Evolutionary conservation across 2,329 filamentous ascomycete species (phyloP), one percentile per base, ranked within the genome.

Genomic region (Cercospora sp.): DNA sequence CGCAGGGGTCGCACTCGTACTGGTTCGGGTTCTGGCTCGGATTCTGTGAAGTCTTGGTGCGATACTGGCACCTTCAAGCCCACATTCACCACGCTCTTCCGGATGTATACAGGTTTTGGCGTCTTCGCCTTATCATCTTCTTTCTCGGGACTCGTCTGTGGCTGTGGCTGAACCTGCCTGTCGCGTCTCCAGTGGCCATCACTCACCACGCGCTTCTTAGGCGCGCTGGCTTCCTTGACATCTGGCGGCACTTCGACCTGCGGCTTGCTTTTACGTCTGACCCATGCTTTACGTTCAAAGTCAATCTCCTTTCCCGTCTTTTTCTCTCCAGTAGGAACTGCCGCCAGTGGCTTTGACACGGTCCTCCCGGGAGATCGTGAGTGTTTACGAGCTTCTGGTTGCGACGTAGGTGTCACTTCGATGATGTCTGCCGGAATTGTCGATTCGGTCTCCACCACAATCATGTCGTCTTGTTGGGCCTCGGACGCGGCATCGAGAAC

Each of bases 121-220:
- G 75, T 72, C 18, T 70, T 68, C 12, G 72, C 73, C 58, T 73
- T 74, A 51, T 73, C 73, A 24, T 71, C 66, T 43, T 73, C 71
- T 32, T 68, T 66, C 49, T 71, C 71, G 8, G 73, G 73, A 21
- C 65, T 72, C 12, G 68, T 61, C n/a, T 65, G 49, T 53, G 74
- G 71, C 51, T 72, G 71, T 30, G 70, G 63, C 12, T 71, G 66
- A 26, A 32, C 13, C 32, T 51, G 51, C 16, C 74, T 73, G 65
- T 80, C 78, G 63, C 75, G 76, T 28, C 77, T 73, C 91, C 94
- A 98, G 81, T 97, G 92, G 65, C 91, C 91, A 81, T 98, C 94
- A 78, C 94, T 97, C 69, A 97, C 88, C 64, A 98, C 92, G 71
- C 94, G 88, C 84, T 97, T 97, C 81, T 92, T 93, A 16, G 94